Base-by-base conservation (phyloP, 73 alveolate genomes). In the Symbiodinium pilosum region DNA sequence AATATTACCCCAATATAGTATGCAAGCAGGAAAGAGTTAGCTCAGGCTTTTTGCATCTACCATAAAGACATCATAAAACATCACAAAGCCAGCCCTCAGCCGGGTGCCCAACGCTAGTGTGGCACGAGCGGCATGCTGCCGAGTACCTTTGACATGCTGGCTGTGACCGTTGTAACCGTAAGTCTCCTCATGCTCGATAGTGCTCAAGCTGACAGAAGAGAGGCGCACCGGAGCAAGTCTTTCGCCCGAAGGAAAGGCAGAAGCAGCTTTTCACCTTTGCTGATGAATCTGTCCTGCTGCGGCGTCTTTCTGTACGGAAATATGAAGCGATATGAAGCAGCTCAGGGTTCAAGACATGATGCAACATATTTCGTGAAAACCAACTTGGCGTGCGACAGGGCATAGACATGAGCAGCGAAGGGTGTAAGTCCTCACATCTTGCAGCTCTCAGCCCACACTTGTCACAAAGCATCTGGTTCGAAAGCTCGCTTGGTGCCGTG, bases 51-150 rank as follows among this genome's bases (percentile, higher is more conserved):
- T n/a, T n/a, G n/a, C n/a, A n/a, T n/a, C n/a, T n/a, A n/a, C n/a
- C n/a, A n/a, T n/a, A n/a, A n/a, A n/a, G n/a, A n/a, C n/a, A n/a
- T n/a, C n/a, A n/a, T n/a, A n/a, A n/a, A n/a, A n/a, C n/a, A n/a
- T 5, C 73, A n/a, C 34, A 12, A 54, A 18, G 34, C 32, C 73
- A 14, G 3, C n/a, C n/a, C n/a, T n/a, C n/a, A 54, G 73, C 38
- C 30, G 30, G 30, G 81, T 34, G 81, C 7, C 38, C 39, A 4
- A 38, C 97, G 38, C 97, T 91, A 34, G 97, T n/a, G 52, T 91
- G 97, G 97, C 97, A 91, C 36, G 97, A 69, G 47, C 89, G 89
- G 81, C 97, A 91, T 36, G 97, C 34, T 26, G 88, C 97, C 9
- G 77, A 43, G 89, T 91, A 91, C 81, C 97, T 91, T n/a, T n/a